phyloP scores from a whole-genome alignment of 176 grass and related monocot species.

The Oryza nivara region DNA sequence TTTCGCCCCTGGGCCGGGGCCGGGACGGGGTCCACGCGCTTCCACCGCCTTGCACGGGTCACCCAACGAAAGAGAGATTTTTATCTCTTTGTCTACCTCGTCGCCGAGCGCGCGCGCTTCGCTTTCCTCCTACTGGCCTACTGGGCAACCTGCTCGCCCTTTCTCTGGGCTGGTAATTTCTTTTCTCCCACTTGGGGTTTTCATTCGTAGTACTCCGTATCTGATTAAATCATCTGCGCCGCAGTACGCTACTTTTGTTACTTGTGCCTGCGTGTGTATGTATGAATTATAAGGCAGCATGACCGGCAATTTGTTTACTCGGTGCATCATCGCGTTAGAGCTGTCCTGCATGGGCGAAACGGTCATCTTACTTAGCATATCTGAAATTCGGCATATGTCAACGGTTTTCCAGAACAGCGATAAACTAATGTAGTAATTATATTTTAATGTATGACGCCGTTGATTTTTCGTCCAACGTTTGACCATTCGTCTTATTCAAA shows the following conservation, averaged over 20 bases:
- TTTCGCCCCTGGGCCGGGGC: slow-evolving; percentile 5
- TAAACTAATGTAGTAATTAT: not conserved
- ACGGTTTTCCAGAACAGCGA: not conserved
- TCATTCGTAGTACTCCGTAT: too few species aligned
- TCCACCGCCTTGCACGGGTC: slow-evolving; percentile 31
- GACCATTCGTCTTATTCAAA: too few species aligned
- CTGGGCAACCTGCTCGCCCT: not conserved
- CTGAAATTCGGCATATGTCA: not conserved
- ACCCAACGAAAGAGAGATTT: not conserved
- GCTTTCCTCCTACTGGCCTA: not conserved
- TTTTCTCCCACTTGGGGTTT: not conserved
- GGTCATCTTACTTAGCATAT: not conserved
- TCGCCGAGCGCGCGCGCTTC: not conserved
- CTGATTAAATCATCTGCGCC: not conserved
- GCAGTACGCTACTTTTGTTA: not conserved
- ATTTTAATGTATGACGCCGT: too few species aligned
- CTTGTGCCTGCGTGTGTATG: not conserved
- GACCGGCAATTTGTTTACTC: not conserved
- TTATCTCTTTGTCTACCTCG: not conserved
- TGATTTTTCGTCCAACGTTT: too few species aligned
- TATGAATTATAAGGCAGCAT: not conserved
- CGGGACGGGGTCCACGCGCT: slow-evolving; percentile 54
- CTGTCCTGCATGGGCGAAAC: not conserved
- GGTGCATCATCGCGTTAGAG: not conserved
- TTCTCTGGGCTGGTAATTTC: not conserved